phyloP scores from a whole-genome alignment of 228 moss, liverwort and hornwort genomes.

The Sphagnum fallax region DNA sequence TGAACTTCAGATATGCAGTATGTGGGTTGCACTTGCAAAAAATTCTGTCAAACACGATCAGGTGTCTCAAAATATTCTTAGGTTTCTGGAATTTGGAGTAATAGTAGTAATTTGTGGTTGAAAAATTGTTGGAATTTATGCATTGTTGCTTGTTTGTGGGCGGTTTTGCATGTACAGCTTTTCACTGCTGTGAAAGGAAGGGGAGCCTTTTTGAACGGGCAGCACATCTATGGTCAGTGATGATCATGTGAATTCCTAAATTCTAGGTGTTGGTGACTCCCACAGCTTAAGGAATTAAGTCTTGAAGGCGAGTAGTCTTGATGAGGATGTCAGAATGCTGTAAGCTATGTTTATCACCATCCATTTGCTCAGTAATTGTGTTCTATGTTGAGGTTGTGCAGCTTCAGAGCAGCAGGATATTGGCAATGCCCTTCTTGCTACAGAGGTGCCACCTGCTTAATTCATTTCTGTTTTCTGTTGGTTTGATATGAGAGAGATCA shows the following conservation, averaged over 20 bases:
- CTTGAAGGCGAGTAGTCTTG: too few species aligned
- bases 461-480: background rate
- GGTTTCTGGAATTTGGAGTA: too few species aligned
- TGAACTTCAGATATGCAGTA: background rate
- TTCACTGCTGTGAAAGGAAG: conserved; percentile 77
- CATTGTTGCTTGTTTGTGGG: conserved; percentile 4
- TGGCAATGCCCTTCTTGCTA: conserved; percentile 71
- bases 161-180: conserved; percentile 32
- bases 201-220: conserved; percentile 80
- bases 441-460: conserved; percentile 35
- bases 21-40: too few species aligned
- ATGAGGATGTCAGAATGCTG: background rate
- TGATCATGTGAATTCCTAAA: background rate
- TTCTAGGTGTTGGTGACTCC: background rate
- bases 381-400: conserved; percentile 4
- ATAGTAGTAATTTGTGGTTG: too few species aligned
- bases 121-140: background rate
- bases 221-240: conserved; percentile 50
- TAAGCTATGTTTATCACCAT: background rate
- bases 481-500: background rate
- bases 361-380: background rate
- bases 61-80: too few species aligned
- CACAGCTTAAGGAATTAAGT: background rate
- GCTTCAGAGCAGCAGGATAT: conserved; percentile 60
- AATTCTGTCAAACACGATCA: too few species aligned